Base-by-base conservation (phyloP, 768 basidiomycete species). In the Lyophyllum decastes region DNA sequence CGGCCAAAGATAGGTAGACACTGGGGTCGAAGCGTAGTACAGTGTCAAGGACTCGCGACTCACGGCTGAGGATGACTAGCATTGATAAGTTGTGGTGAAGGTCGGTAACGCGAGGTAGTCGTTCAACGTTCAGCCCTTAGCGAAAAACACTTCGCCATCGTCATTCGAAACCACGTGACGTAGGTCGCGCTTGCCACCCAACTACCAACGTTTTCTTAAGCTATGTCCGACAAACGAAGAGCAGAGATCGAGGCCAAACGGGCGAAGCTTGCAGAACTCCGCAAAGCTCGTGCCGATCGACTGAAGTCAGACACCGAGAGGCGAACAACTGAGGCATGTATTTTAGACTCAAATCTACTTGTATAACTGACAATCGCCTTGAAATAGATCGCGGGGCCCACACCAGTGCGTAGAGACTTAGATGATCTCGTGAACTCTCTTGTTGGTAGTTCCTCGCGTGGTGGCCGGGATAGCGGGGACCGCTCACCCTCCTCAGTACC, bases 171-270 rank as follows among this genome's bases (percentile, higher is more conserved):
- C 26, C 47, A 48, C 47, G 47, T 48, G 47, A 48, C 27, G 11
- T 16, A 33, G 30, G 16, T 48, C 47, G 47, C 47, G 47, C n/a
- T 19, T 38, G 6, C 14, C 40, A 41, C 5, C n/a, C 40, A 19
- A 3, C 16, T 4, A 4, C 47, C 47, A n/a, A 10, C 46, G 26
- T n/a, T 27, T 26, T 30, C 11, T n/a, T 6, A 30, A 48, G 27
- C 47, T 40, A 79, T 77, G 75, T 86, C 88, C 53, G 84, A 88
- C 64, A 82, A 82, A 73, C 82, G 93, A 49, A 76, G 92, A 68
- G 87, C 87, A 67, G 95, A 97, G 74, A 90, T 98, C 58, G 94
- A 94, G 72, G 91, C 88, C 24, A 98, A 98, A 75, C 79, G 88
- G 60, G 85, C 86, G 11, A 95, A 94, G 72, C 86, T 98, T 33